Conservation (phyloP, 1,284 basidiomycete genomes). For the Trametes hirsuta region DNA sequence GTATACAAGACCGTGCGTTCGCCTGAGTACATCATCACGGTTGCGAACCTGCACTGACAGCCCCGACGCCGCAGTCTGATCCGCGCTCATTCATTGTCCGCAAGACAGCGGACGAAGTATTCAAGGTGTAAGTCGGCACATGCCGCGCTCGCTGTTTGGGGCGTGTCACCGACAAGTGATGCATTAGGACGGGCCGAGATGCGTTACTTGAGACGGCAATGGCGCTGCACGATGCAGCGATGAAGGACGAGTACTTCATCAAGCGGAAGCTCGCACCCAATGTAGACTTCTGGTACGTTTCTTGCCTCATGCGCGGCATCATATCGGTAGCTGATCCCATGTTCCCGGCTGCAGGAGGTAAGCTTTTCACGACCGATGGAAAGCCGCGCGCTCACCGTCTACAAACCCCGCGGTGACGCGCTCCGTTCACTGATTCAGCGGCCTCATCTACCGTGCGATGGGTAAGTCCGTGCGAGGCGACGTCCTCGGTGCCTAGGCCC, state of each 20-base stretch:
- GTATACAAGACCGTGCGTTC: conserved; percentile 78
- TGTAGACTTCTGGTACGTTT: conserved; percentile 79
- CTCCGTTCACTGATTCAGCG: conserved; percentile 45
- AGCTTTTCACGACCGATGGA: conserved; percentile 13
- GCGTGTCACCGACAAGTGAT: neutral
- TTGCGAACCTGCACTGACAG: neutral
- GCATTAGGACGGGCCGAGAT: conserved; percentile 73
- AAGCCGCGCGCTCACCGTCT: conserved; percentile 5
- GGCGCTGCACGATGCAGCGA: conserved; percentile 83
- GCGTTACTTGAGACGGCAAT: conserved; percentile 85
- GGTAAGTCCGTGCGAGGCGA: conserved; percentile 47
- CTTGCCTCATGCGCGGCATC: conserved; percentile 1
- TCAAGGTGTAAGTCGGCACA: conserved; percentile 63
- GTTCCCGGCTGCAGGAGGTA: conserved; percentile 47
- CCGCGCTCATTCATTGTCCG: conserved; percentile 88
- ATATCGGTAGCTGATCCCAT: conserved; percentile 13
- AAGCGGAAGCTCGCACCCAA: conserved; percentile 78
- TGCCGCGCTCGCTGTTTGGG: neutral
- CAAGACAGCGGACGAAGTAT: conserved; percentile 86
- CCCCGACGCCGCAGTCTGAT: conserved; percentile 62
- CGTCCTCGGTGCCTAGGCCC: conserved; percentile 8
- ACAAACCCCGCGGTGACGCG: conserved; percentile 10
- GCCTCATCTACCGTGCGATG: conserved; percentile 87
- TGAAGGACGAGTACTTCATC: conserved; percentile 87
- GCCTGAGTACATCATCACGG: no score